Base-by-base conservation (phyloP, 805 yeast species). In the Saccharomyces eubayanus region DNA sequence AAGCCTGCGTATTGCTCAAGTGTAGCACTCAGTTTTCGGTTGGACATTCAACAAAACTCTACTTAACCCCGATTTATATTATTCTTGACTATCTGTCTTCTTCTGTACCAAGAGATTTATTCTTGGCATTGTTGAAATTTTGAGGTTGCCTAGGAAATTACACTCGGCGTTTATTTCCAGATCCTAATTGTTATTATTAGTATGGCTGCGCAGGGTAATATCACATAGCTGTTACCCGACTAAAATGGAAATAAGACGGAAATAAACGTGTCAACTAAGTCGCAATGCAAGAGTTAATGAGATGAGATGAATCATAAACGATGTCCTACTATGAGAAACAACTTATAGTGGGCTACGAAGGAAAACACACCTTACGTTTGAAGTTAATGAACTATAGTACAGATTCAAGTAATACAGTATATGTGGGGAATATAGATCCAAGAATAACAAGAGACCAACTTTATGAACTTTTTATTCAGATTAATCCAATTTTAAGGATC, bases 401-500 rank as follows among this genome's bases (percentile, higher is more conserved):
- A 68, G 1, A 54, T 58, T 10, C 82, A 77, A 31, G 56, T 72
- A 6, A 83, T 2, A 79, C 95, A 1, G 67, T 90, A 1, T 90
- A 88, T 65, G 77, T 90, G 14, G 97, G 97, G 0, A 89, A 90
- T 59, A 70, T 94, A 3, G 96, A 88, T 59, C 82, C 84, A 1
- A 78, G 79, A 49, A 96, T 83, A 5, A 82, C 83, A 1, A 96
- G 88, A 61, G 71, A 76, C 2, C 63, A 91, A 20, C 68, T 94
- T 29, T 88, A 84, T 63, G 99, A 94, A 67, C 76, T 94, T 21
- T 83, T 90, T 67, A 68, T 87, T 6, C 98, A 94, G 67, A 84
- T 89, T 46, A 90, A 92, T 0, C 96, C 96, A 0, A 78, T 92
- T 2, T 74, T 73, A 43, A 75, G 79, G 30, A 77, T 94, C 4